Conservation (phyloP, 768 basidiomycete species). For the Tephrocybe sp. region DNA sequence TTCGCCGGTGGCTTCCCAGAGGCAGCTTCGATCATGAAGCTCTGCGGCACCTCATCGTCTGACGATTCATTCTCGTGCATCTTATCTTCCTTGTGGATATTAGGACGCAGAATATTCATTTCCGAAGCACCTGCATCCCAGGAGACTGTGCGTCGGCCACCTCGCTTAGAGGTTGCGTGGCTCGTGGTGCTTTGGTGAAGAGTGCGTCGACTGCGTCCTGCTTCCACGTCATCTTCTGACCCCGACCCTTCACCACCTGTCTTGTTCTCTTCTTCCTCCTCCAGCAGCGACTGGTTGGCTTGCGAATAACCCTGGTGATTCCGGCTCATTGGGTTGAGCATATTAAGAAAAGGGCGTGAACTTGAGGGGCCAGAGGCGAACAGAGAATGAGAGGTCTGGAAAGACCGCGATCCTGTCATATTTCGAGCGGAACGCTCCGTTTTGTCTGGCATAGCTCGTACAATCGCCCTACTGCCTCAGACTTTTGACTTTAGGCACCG, state of each 20-base stretch:
- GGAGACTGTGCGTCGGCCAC: slow-evolving; percentile 52
- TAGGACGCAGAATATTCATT: slow-evolving; percentile 63
- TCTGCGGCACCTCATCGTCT: slow-evolving; percentile 84
- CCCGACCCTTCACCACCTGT: slow-evolving; percentile 45
- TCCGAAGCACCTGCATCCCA: slow-evolving; percentile 60
- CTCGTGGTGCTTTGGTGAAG: slow-evolving; percentile 33
- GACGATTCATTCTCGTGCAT: slow-evolving; percentile 61
- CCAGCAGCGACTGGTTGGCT: slow-evolving; percentile 67
- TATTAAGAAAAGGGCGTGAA: slow-evolving; percentile 78
- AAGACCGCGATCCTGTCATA: slow-evolving; percentile 32
- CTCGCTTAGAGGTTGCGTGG: slow-evolving; percentile 29
- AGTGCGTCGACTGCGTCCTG: slow-evolving; percentile 49
- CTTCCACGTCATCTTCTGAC: slow-evolving; percentile 62
- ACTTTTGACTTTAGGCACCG: background rate
- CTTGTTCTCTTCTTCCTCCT: slow-evolving; percentile 76
- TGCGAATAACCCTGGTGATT: slow-evolving; percentile 75
- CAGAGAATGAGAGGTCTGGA: slow-evolving; percentile 37
- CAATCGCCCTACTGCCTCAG: slow-evolving; percentile 18
- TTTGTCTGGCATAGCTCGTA: slow-evolving; percentile 28
- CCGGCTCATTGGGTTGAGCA: slow-evolving; percentile 80
- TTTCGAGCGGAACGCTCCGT: slow-evolving; percentile 24
- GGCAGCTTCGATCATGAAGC: slow-evolving; percentile 80
- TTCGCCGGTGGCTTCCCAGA: slow-evolving; percentile 38
- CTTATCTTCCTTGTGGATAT: slow-evolving; percentile 68
- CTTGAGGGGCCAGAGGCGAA: slow-evolving; percentile 44